Evolutionary conservation across 208 protist species (phyloP).

Genomic region (Trypanosoma conorhini): DNA sequence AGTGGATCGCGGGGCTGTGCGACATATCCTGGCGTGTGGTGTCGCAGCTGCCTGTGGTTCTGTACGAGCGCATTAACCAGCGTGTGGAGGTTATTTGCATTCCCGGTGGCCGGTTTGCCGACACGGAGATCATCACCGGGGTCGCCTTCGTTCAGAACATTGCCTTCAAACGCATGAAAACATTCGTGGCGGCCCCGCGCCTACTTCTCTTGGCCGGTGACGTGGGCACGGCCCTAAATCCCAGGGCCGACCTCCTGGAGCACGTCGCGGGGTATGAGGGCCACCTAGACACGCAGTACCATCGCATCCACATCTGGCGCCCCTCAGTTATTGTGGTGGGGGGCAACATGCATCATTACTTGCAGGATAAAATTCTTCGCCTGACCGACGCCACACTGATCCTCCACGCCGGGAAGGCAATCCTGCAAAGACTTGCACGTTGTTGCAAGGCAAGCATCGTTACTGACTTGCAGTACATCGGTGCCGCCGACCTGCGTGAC

Average conservation of each 20-base stretch:
- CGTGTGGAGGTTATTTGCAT: slow-evolving; percentile 37
- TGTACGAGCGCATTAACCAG: slow-evolving; percentile 19
- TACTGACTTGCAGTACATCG: slow-evolving; percentile 63
- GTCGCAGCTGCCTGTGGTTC: slow-evolving; percentile 18
- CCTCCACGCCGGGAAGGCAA: slow-evolving; percentile 45
- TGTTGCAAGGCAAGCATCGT: slow-evolving; percentile 57
- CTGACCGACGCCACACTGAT: slow-evolving; percentile 52
- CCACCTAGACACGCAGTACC: slow-evolving; percentile 65
- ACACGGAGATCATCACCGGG: slow-evolving; percentile 28
- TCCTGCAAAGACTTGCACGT: slow-evolving; percentile 42
- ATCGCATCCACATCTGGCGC: slow-evolving; percentile 60
- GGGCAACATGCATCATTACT: slow-evolving; percentile 77
- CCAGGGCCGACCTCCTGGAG: slow-evolving; percentile 43
- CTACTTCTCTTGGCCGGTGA: slow-evolving; percentile 67
- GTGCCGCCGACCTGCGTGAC: slow-evolving; percentile 39
- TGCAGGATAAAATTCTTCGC: slow-evolving; percentile 51
- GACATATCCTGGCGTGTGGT: slow-evolving; percentile 31
- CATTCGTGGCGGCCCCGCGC: slow-evolving; percentile 36
- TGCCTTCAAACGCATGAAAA: slow-evolving; percentile 39
- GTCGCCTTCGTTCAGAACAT: slow-evolving; percentile 31
- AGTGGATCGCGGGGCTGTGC: slow-evolving; percentile 31
- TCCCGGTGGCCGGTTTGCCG: slow-evolving; percentile 18
- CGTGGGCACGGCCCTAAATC: slow-evolving; percentile 35
- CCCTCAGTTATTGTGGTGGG: slow-evolving; percentile 77
- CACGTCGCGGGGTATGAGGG: slow-evolving; percentile 63